Evolutionary conservation across 306 rosid genomes (phyloP), one percentile per base, ranked within the genome.

Genomic region (Betula pendula): DNA sequence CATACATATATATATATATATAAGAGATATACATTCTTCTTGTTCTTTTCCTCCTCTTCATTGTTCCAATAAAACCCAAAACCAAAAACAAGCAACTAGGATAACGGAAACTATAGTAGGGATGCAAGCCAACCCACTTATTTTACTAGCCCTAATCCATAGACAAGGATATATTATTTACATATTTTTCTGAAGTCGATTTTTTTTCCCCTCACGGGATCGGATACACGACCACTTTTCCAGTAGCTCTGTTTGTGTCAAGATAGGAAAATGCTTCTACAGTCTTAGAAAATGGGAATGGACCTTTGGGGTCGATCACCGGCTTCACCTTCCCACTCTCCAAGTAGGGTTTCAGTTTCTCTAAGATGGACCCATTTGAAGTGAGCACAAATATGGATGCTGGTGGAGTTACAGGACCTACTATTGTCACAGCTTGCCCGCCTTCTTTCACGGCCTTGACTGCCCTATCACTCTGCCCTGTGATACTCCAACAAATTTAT

Each of bases 281-380:
- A 0, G 83, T 56, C 69, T 87, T 69, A 11, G 93, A 81, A 81
- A 93, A 93, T 5, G 90, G 83, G 68, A 88, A 88, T 1, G 89
- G 91, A 22, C 90, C 29, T 71, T 91, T 89, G 15, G 96, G 89
- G 17, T 93, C 94, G 16, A 93, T 43, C 22, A 93, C 14, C 15
- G 97, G 83, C 86, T 82, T 90, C 88, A 90, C 84, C 76, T 91
- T 79, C 48, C 92, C 96, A 85, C 87, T 88, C 76, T 90, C 92
- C 53, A 91, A 81, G 62, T 80, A 86, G 40, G 97, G 91, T 29
- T 72, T 76, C n/a, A 88, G 77, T 25, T 88, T 87, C 76, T 94
- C 96, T 24, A 91, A 81, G 2, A 72, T 24, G 2, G 85, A 42
- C 2, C 85, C 91, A 13, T 77, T 83, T 3, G 97, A 88, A 29